phyloP scores from a whole-genome alignment of 768 basidiomycete genomes.

The Plicaturopsis crispa region DNA sequence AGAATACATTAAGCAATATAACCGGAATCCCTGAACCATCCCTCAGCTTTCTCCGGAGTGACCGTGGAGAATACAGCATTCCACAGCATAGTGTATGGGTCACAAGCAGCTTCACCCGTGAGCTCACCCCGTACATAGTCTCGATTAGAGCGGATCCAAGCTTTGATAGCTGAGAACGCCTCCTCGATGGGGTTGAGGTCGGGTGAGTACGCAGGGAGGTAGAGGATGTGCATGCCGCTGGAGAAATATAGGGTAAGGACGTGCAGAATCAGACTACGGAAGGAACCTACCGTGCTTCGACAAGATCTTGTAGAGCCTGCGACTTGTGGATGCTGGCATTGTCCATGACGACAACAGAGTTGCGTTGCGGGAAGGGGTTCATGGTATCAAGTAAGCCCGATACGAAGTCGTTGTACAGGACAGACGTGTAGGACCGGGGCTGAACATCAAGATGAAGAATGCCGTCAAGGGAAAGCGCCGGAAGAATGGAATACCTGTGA shows the following conservation, averaged over 20 bases:
- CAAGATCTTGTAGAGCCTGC: conserved; percentile 17
- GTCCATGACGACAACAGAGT: conserved; percentile 32
- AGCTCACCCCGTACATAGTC: conserved; percentile 11
- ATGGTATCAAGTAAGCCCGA: conserved; percentile 24
- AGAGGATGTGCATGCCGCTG: background rate
- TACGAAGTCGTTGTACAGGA: conserved; percentile 23
- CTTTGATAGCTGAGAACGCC: conserved; percentile 12
- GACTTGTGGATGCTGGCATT: conserved; percentile 28
- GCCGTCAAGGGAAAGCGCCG: conserved; percentile 26
- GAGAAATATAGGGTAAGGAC: background rate
- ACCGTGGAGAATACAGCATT: conserved; percentile 16
- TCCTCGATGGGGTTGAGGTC: conserved; percentile 12
- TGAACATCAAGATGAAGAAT: conserved; percentile 22
- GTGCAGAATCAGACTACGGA: background rate
- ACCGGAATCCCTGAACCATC: conserved; percentile 20
- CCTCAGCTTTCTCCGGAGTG: conserved; percentile 15
- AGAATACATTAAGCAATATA: conserved; percentile 14
- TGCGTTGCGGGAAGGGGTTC: conserved; percentile 25
- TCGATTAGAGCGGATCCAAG: conserved; percentile 13
- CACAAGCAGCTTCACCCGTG: conserved; percentile 1
- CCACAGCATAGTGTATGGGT: conserved; percentile 18
- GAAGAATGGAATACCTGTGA: conserved; percentile 25
- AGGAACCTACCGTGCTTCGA: conserved; percentile 20
- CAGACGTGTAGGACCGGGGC: conserved; percentile 19
- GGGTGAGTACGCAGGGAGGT: conserved; percentile 8